Evolutionary conservation across 2,329 filamentous ascomycete species (phyloP).

Genomic region (Cercospora sesami): DNA sequence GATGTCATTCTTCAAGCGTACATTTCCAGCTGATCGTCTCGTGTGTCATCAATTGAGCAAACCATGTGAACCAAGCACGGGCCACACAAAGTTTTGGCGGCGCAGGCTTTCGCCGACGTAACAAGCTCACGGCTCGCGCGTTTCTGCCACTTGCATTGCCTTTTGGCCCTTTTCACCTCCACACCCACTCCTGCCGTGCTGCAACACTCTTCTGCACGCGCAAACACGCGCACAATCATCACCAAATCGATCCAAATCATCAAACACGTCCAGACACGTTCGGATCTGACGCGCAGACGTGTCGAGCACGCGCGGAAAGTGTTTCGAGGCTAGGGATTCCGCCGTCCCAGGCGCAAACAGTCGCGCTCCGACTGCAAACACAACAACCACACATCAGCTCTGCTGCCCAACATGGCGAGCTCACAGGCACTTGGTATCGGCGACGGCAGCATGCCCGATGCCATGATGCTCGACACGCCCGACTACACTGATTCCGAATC

Average conservation of each 20-base stretch:
- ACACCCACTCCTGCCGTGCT: background rate
- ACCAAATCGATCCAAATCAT: conserved; percentile 5
- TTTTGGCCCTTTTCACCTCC: conserved; percentile 1
- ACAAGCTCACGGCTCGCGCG: conserved; percentile 2
- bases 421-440: conserved; percentile 32
- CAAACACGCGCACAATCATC: conserved; percentile 16
- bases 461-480: conserved; percentile 56
- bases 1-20: background rate
- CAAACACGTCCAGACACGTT: conserved; percentile 7
- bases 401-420: conserved; percentile 27
- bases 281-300: conserved; percentile 3
- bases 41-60: background rate
- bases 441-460: conserved; percentile 37
- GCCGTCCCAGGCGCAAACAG: conserved; percentile 19
- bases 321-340: conserved; percentile 5
- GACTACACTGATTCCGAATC: conserved; percentile 68
- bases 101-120: background rate
- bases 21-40: background rate
- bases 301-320: conserved; percentile 17
- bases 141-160: conserved; percentile 4
- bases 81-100: background rate
- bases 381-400: background rate
- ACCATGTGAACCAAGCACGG: background rate
- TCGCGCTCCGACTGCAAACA: conserved; percentile 12
- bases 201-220: conserved; percentile 9